Evolutionary conservation across 371 early-diverging fungal genomes (phyloP).

Genomic region (Rhizopus microsporus): DNA sequence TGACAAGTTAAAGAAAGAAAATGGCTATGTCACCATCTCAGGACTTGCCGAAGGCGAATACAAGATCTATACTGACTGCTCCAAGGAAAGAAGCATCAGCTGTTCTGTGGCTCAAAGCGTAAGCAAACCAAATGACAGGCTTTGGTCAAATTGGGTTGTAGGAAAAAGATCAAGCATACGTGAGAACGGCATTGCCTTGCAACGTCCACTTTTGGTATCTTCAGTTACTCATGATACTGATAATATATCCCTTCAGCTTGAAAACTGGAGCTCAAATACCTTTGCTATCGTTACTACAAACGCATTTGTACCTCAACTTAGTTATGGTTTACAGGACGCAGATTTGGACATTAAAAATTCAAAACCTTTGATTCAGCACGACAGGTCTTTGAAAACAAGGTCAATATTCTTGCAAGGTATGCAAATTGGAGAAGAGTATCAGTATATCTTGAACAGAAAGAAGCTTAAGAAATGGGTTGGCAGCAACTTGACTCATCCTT

Average conservation of each 20-base stretch:
- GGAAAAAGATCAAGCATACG: slow-evolving; percentile 10
- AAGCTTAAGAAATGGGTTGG: slow-evolving; percentile 54
- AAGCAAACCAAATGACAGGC: background rate
- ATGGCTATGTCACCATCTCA: slow-evolving; percentile 16
- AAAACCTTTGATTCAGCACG: background rate
- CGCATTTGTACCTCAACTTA: slow-evolving; percentile 28
- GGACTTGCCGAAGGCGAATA: slow-evolving; percentile 38
- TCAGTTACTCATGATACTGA: slow-evolving; percentile 12
- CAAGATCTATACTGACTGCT: slow-evolving; percentile 12
- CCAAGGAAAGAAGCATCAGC: background rate
- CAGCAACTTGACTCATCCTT: slow-evolving; percentile 52
- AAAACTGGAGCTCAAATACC: slow-evolving; percentile 18
- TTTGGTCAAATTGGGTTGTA: slow-evolving; percentile 25
- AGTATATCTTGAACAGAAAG: slow-evolving; percentile 56
- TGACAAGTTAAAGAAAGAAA: slow-evolving; percentile 2
- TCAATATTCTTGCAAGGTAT: slow-evolving; percentile 40
- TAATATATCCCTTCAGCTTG: slow-evolving; percentile 12
- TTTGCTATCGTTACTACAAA: slow-evolving; percentile 30
- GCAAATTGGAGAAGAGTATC: slow-evolving; percentile 56
- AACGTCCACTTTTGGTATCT: slow-evolving; percentile 13
- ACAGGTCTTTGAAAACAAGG: background rate
- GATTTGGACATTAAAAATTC: background rate
- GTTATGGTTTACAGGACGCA: background rate
- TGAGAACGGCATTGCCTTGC: slow-evolving; percentile 6
- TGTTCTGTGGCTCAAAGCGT: slow-evolving; percentile 10